Evolutionary conservation across 2,329 filamentous ascomycete genomes (phyloP), one percentile per base, ranked within the genome.

Genomic region (Cladophialophora bantiana): DNA sequence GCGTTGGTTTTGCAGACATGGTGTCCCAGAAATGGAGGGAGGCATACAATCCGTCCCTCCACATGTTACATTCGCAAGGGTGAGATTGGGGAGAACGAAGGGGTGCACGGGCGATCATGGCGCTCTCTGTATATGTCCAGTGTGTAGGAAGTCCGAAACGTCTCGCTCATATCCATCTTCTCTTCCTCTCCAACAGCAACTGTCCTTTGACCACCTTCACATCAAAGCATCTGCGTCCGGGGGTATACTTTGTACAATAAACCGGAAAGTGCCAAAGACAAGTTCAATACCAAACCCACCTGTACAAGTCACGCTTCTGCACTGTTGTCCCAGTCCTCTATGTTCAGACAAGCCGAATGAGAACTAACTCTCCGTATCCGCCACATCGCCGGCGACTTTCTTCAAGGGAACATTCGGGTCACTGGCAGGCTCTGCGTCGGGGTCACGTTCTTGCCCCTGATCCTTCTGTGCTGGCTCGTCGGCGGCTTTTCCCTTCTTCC

Each of bases 1-100:
- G 68, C 10, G 70, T 74, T 10, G 76, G 74, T 3, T 75, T 75
- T 66, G 72, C 75, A 2, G 66, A 73, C 42, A 62, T 68, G 48
- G 65, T 58, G 1, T 62, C 67, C 6, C 4, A 31, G 5, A 62
- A 67, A n/a, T 73, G 72, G 72, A 66, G 72, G 52, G 62, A 57
- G n/a, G 65, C 67, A 3, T 63, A 62, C 45, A 40, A 60, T 40
- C 65, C 60, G 12, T 31, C 68, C 15, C 55, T 70, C 53, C 32
- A 18, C n/a, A 50, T 45, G 53, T 56, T 31, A 26, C 42, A 64
- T 34, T 53, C 54, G 18, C 53, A 31, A 13, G 54, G 59, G 45
- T 62, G 52, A 56, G 12, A 10, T 20, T 20, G 20, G 45, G 12
- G 4, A 5, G 7, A 7, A 42, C 10, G 10, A 13, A 10, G 7